A percentile compares a stretch with the other conserved stretches of the same genome.
phyloP scores from a whole-genome alignment of 2,329 filamentous ascomycete genomes.

The Aureobasidium leucospermi region DNA sequence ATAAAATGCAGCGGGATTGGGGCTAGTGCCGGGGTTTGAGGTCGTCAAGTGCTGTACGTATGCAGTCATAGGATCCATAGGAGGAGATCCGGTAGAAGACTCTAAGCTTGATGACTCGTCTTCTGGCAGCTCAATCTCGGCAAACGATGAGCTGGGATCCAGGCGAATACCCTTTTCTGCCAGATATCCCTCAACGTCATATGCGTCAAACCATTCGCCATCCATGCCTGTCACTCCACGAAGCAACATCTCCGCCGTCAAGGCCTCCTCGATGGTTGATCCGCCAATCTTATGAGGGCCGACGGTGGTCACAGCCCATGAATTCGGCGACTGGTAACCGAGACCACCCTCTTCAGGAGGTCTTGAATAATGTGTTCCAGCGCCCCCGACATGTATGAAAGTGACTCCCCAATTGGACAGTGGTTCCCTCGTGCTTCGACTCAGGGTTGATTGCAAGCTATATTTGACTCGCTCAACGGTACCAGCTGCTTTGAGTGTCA shows the following conservation, averaged over 20 bases:
- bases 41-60: background rate
- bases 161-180: conserved; percentile 56
- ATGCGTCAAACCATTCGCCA: conserved; percentile 68
- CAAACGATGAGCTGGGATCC: conserved; percentile 52
- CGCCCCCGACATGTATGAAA: conserved; percentile 59
- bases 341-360: conserved; percentile 44
- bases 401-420: conserved; percentile 54
- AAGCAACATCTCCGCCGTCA: conserved; percentile 33
- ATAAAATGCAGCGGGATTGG: background rate
- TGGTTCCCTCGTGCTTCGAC: conserved; percentile 35
- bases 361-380: conserved; percentile 55
- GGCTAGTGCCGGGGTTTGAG: background rate
- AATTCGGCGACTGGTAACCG: conserved; percentile 38
- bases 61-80: background rate
- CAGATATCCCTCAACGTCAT: conserved; percentile 71
- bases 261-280: conserved; percentile 20
- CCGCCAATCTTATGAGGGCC: conserved; percentile 25
- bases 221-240: conserved; percentile 53
- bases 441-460: conserved; percentile 33
- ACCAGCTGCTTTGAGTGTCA: conserved; percentile 42
- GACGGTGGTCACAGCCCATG: conserved; percentile 24
- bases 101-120: background rate
- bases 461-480: conserved; percentile 16
- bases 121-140: conserved; percentile 48
- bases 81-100: background rate